Percentiles rank a stretch among this genome's conserved stretches.
These are phyloP conservation scores for Pontederia crassipes DNA, from an alignment of 176 grass and related monocot genomes.

Conservation along the genomic window DNA sequence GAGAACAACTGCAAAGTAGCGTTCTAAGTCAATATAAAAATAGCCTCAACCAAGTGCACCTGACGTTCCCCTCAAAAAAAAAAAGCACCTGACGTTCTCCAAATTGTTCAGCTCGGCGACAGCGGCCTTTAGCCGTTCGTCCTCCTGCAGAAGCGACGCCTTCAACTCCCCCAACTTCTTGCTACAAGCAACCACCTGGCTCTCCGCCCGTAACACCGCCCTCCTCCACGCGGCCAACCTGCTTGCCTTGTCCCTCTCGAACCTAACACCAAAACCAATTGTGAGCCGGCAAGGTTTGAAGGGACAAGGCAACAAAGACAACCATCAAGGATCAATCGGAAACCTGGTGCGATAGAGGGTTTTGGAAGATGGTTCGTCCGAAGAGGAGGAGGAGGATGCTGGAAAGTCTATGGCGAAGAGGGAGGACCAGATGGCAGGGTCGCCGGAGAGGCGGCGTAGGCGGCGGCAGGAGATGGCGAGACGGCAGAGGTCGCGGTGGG, in stretches of 20 bases:
- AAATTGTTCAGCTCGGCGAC: slow-evolving; percentile 42
- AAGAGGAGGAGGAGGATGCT: slow-evolving; percentile 17
- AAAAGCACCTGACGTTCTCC: slow-evolving; percentile 31
- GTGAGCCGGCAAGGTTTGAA: not conserved
- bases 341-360: slow-evolving; percentile 68
- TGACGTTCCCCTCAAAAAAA: too few relatives aligned
- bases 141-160: slow-evolving; percentile 28
- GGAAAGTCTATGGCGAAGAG: slow-evolving; percentile 71
- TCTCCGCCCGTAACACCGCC: slow-evolving; percentile 49
- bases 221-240: slow-evolving; percentile 34
- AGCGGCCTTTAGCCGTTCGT: slow-evolving; percentile 38
- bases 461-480: slow-evolving; percentile 65
- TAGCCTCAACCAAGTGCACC: too few relatives aligned
- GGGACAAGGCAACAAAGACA: not conserved
- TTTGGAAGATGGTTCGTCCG: slow-evolving; percentile 32
- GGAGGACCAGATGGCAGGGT: slow-evolving; percentile 44
- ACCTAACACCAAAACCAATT: slow-evolving; percentile 31
- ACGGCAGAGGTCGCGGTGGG: slow-evolving; percentile 77
- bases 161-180: slow-evolving; percentile 47
- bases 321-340: not conserved
- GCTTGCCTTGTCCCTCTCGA: slow-evolving; percentile 66
- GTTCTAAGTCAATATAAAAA: too few relatives aligned
- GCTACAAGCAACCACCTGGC: slow-evolving; percentile 30
- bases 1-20: too few relatives aligned
- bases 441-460: slow-evolving; percentile 55